Evolutionary conservation across 495 filamentous ascomycete species (phyloP), one percentile per base, ranked within the genome.

Genomic region (Pyronema omphalodes): DNA sequence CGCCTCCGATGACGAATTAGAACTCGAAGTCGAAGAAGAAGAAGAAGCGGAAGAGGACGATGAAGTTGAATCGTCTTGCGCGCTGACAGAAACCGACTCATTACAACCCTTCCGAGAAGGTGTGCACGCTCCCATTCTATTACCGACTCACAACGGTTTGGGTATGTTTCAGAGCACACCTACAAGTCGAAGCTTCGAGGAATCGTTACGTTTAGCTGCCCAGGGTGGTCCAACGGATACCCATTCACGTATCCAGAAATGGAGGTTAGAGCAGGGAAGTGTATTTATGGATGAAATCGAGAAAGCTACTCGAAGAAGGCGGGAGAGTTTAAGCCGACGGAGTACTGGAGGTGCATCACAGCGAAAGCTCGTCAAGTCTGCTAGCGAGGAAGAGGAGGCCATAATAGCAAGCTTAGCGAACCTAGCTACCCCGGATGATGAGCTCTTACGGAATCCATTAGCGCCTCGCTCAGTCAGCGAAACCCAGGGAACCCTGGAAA

Each of bases 221-320:
- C 75, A 79, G 41, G 74, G 75, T 33, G 70, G 69, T 18, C 45
- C 39, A 55, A 67, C 73, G 9, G 85, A 94, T 44, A 78, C 83
- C 48, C 83, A 79, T 62, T 74, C 78, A 58, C 73, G 88, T 57
- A 93, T 98, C 68, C 86, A 95, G 67, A 72, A 77, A 43, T 98
- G 91, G 91, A 74, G 88, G 57, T 69, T 91, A 62, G 91, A 96
- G 62, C 93, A 96, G 66, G 94, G 86, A 60, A 74, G 74, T 56
- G 76, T 82, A 14, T 68, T 98, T 41, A 66, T 96, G 34, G 83
- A 94, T 46, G 85, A 94, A 66, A 88, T 98, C 45, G 83, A 88
- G 67, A 80, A 74, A 51, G 84, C 91, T 68, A 93, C 86, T 8
- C 76, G 82, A 57, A 72, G 76, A 40, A 73, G 70, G 36, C 66